Conservation (phyloP, 2,329 filamentous ascomycete genomes). For the Penicillium brevicompactum region DNA sequence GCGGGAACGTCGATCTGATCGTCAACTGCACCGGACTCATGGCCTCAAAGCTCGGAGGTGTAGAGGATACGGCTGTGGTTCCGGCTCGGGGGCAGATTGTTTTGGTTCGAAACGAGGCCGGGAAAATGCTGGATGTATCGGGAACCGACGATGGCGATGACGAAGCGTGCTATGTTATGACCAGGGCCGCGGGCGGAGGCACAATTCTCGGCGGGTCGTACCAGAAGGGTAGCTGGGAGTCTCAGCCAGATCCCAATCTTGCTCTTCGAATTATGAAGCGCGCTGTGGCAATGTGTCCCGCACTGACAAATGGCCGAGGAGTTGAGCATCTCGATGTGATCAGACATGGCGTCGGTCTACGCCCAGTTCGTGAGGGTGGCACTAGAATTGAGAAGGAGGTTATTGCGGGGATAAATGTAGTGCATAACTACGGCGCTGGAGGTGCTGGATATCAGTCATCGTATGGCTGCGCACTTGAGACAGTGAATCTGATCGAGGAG, state of each 20-base stretch:
- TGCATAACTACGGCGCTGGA: conserved; percentile 41
- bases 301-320: conserved; percentile 52
- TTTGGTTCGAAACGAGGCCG: conserved; percentile 73
- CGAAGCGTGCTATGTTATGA: conserved; percentile 79
- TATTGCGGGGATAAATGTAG: conserved; percentile 57
- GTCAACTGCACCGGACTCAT: conserved; percentile 83
- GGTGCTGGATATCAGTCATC: conserved; percentile 61
- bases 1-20: conserved; percentile 62
- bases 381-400: conserved; percentile 73
- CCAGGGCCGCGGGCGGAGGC: conserved; percentile 71
- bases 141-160: conserved; percentile 71
- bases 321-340: conserved; percentile 72
- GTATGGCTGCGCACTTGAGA: conserved; percentile 69
- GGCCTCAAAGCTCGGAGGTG: conserved; percentile 74
- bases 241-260: conserved; percentile 71
- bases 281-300: conserved; percentile 32
- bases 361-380: conserved; percentile 71
- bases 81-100: conserved; percentile 82
- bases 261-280: conserved; percentile 82
- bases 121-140: conserved; percentile 67
- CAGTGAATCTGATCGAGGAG: conserved; percentile 40
- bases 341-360: conserved; percentile 75
- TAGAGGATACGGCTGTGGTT: conserved; percentile 69
- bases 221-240: conserved; percentile 75
- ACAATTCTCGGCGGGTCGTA: conserved; percentile 82